phyloP scores from a whole-genome alignment of 75 land plant species.

The Sequoiadendron giganteum region DNA sequence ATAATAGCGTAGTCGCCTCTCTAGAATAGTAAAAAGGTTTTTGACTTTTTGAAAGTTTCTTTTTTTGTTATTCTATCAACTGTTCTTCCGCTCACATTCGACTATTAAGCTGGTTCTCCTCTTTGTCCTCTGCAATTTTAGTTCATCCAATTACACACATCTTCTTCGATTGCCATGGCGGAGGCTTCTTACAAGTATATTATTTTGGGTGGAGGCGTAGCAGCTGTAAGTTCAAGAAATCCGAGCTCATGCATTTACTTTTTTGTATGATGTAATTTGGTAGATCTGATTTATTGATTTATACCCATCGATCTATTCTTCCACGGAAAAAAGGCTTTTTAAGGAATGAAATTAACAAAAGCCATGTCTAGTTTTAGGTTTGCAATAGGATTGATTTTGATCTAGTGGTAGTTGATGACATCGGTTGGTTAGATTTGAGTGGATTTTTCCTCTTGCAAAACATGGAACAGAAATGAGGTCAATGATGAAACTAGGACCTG shows the following conservation, averaged over 20 bases:
- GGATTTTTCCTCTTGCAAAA: neutral
- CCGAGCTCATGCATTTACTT: neutral
- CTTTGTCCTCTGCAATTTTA: neutral
- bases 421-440: neutral
- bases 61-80: too few species aligned
- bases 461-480: neutral
- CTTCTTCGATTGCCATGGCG: conserved; percentile 25
- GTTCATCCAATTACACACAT: neutral
- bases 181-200: conserved; percentile 62
- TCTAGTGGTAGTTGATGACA: neutral
- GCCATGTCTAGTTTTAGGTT: neutral
- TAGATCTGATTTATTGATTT: neutral
- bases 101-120: neutral
- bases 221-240: conserved; percentile 47
- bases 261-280: neutral
- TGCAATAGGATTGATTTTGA: neutral
- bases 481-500: neutral
- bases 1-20: too few species aligned
- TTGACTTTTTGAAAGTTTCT: too few species aligned
- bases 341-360: neutral
- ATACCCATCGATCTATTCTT: neutral
- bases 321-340: neutral
- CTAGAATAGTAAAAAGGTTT: too few species aligned
- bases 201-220: conserved; percentile 75
- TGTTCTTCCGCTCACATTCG: neutral